Base-by-base conservation (phyloP, 2,329 filamentous ascomycete species). In the Botryotinia globosa region DNA sequence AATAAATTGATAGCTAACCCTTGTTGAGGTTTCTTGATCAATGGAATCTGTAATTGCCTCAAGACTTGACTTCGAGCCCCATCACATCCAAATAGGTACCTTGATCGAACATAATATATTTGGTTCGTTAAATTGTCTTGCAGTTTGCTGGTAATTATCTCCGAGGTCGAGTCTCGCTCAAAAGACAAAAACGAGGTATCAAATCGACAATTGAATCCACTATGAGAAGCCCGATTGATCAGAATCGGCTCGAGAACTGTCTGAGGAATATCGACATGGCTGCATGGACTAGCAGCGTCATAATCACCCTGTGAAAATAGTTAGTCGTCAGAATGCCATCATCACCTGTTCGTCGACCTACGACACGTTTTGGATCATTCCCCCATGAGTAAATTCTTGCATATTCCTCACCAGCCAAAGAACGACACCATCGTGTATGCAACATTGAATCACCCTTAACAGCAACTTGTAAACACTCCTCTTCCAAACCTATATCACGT, bases 51-150 rank as follows among this genome's bases (percentile, higher is more conserved):
- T 2, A 87, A 80, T 74, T 86, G 82, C 25, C 81, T 78, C 58
- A 86, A 79, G 16, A 87, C 81, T 72, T 80, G 82, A 77, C 83
- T 86, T 63, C 83, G 78, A 0, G 81, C 85, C 25, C 84, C 89
- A 77, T 91, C 89, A 62, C 85, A 87, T 4, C 88, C 89, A 74
- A 90, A 88, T 12, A 91, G 80, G 74, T 87, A 90, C 70, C 85
- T 85, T 0, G 87, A 85, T 14, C 82, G 81, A 56, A 90, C 83
- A 37, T 76, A 74, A 78, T 86, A 88, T 20, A 80, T 74, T 1
- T 75, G 54, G 0, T 80, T 78, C 0, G 82, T 80, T 8, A 84
- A 48, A 9, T 80, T 80, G 72, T 85, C 84, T 18, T 77, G 76
- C 1, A 85, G 73, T 0, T 71, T 82, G 81, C 80, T 80, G 3